These are phyloP conservation scores for Eutrema japonicum DNA, from an alignment of 345 rosid genomes.

Conservation along the genomic window DNA sequence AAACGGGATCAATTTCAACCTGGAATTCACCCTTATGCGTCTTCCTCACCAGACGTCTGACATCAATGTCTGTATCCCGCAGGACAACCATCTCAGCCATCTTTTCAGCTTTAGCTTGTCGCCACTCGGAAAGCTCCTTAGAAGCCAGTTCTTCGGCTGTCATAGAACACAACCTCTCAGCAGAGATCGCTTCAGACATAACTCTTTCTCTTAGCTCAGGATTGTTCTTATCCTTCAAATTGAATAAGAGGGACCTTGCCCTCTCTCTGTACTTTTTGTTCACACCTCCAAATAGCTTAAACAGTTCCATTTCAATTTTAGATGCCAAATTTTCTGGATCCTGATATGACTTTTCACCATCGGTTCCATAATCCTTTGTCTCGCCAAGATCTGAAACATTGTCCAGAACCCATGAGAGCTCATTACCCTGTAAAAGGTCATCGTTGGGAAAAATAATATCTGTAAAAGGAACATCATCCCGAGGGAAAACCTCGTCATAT, in stretches of 20 bases:
- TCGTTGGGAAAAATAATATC: constrained; percentile 78
- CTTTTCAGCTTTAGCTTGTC: constrained; percentile 96
- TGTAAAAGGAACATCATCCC: constrained; percentile 68
- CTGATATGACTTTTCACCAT: constrained; percentile 31
- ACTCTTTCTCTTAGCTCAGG: constrained; percentile 94
- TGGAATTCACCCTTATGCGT: constrained; percentile 98
- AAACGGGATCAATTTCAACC: constrained; percentile 77
- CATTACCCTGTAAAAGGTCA: constrained; percentile 97
- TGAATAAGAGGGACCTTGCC: constrained; percentile 93
- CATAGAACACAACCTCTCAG: constrained; percentile 87
- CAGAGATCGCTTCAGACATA: constrained; percentile 71
- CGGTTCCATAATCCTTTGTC: constrained; percentile 43
- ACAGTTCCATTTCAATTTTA: constrained; percentile 81
- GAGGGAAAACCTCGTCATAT: constrained; percentile 51
- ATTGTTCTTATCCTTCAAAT: constrained; percentile 89
- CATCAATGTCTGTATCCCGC: constrained; percentile 76
- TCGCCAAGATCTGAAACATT: constrained; percentile 54
- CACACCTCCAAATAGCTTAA: constrained; percentile 88
- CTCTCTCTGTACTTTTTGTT: constrained; percentile 96
- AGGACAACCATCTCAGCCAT: constrained; percentile 96
- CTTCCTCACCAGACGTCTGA: constrained; percentile 85
- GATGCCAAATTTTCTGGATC: constrained; percentile 68
- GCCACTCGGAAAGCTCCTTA: constrained; percentile 96
- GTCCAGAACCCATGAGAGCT: constrained; percentile 86
- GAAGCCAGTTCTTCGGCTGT: constrained; percentile 98